Base-by-base conservation (phyloP, 2,329 filamentous ascomycete species). In the Ophiocordyceps camponoti-saundersi region DNA sequence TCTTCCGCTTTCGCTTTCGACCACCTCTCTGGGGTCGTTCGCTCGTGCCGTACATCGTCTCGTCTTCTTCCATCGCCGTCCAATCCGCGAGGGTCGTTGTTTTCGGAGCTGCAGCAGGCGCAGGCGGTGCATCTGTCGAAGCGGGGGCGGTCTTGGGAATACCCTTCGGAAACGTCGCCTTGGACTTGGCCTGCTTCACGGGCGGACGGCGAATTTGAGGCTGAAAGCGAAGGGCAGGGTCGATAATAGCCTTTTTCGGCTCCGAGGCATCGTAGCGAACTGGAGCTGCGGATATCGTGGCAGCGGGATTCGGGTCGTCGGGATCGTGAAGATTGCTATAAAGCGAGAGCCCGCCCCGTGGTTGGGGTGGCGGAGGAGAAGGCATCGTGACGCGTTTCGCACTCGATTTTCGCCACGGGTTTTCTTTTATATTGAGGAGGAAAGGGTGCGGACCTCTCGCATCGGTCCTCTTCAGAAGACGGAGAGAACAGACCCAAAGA, bases 311-410 rank as follows among this genome's bases (percentile, higher is more conserved):
- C 44, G 54, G 70, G 65, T 66, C 62, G 51, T 66, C 63, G 20
- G 77, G 69, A 55, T 86, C 82, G 52, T 92, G 77, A 42, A 94
- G 74, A 61, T 93, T 85, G 47, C 85, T 88, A 61, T 95, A 95
- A 6, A 93, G 77, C 18, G 85, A 89, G 53, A 87, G 69, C 48
- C 72, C 72, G 48, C 68, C 64, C 44, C 62, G 59, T 13, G 64
- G 63, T 42, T 67, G 67, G 40, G 66, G 63, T 21, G 68, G 58
- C 32, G 63, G 64, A 16, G 59, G 58, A 16, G 55, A 56, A 48
- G 60, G 55, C 49, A 56, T 57, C 49, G 61, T 54, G 57, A 26
- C 23, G 23, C 23, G 5, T 59, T 62, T 45, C 30, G 30, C 30
- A 11, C 30, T 10, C 16, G 36, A 18, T 20, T 39, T 6, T 39